These are phyloP conservation scores for Pythium phragmitis DNA, from an alignment of 352 stramenopile genomes.

Conservation along the genomic window DNA sequence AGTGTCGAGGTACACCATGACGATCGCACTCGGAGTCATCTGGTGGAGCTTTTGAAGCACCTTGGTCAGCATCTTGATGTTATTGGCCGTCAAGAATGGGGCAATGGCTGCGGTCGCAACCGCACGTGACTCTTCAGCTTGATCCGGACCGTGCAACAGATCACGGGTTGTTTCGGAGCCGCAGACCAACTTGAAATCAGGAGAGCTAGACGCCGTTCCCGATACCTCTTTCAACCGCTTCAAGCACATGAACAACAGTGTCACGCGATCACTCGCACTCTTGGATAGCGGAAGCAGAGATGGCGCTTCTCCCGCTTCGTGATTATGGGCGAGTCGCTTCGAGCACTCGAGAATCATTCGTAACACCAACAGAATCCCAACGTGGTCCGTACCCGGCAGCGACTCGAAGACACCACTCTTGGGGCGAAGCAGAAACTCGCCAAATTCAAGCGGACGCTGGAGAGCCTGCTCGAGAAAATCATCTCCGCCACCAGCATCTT, in stretches of 20 bases:
- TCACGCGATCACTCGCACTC: conserved; percentile 48
- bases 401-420: conserved; percentile 48
- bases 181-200: conserved; percentile 64
- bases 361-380: conserved; percentile 64
- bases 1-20: conserved; percentile 67
- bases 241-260: conserved; percentile 75
- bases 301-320: conserved; percentile 2
- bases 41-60: conserved; percentile 68
- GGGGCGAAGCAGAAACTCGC: conserved; percentile 46
- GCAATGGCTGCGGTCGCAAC: conserved; percentile 43
- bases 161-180: conserved; percentile 35
- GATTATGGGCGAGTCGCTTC: conserved; percentile 37
- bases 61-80: conserved; percentile 73
- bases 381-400: conserved; percentile 63
- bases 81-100: conserved; percentile 54
- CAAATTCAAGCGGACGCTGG: conserved; percentile 50
- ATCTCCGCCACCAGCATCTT: conserved; percentile 17
- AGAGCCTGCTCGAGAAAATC: conserved; percentile 72
- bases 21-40: conserved; percentile 56
- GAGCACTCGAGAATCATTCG: conserved; percentile 78
- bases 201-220: conserved; percentile 10
- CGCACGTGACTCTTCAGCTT: conserved; percentile 4
- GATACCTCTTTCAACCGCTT: conserved; percentile 69
- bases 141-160: conserved; percentile 32
- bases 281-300: conserved; percentile 50